Evolutionary conservation across 1,139 yeast species (phyloP).

Genomic region (Schwanniomyces etchellsii): DNA sequence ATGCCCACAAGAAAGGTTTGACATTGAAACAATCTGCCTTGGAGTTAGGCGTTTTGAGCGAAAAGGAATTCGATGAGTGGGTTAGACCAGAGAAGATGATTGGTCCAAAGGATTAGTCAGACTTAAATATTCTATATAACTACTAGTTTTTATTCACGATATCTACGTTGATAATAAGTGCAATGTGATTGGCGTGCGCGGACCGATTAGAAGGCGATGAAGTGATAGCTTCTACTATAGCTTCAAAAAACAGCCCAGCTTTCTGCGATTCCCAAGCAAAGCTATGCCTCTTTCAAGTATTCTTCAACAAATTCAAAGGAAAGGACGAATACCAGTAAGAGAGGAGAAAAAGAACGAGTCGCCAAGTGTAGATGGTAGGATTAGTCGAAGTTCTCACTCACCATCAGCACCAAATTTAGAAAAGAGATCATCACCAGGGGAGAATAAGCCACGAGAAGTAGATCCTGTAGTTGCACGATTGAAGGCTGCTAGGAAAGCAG

Average conservation of each 20-base stretch:
- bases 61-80: constrained; percentile 90
- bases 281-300: constrained; percentile 17
- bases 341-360: background rate
- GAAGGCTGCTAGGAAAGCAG: constrained; percentile 60
- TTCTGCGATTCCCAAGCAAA: background rate
- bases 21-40: constrained; percentile 92
- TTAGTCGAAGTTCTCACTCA: constrained; percentile 1
- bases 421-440: background rate
- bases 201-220: too few species aligned
- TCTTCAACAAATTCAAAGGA: constrained; percentile 24
- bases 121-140: background rate
- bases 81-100: constrained; percentile 97
- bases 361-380: background rate
- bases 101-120: constrained; percentile 64
- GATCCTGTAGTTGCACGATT: constrained; percentile 57
- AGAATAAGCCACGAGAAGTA: constrained; percentile 8
- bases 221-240: background rate
- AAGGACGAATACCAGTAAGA: constrained; percentile 19
- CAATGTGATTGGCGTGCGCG: too few species aligned
- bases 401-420: constrained; percentile 1
- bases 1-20: constrained; percentile 96
- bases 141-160: too few species aligned
- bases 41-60: constrained; percentile 78
- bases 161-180: too few species aligned
- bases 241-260: background rate